Percentiles rank a stretch among this genome's conserved stretches.
These are phyloP conservation scores for Xenosphaeropsis pyriputrescens DNA, from an alignment of 2,329 filamentous ascomycete species.

Conservation along the genomic window DNA sequence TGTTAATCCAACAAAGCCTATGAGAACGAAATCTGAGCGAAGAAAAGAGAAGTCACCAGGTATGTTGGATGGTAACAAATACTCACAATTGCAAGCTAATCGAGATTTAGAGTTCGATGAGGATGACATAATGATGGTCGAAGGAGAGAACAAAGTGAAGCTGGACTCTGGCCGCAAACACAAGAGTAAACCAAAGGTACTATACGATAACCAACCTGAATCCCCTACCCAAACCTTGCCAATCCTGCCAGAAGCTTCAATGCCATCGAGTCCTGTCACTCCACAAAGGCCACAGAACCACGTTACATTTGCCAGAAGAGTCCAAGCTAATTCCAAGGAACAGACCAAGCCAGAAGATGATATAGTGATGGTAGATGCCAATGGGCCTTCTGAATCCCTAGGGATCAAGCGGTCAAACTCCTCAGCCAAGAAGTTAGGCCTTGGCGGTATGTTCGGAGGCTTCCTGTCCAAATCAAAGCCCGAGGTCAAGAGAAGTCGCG, in stretches of 20 bases:
- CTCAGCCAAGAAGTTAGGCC: conserved; percentile 42
- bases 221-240: conserved; percentile 8
- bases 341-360: conserved; percentile 53
- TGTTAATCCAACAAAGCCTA: conserved; percentile 29
- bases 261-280: conserved; percentile 14
- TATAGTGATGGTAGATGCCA: conserved; percentile 38
- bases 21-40: conserved; percentile 28
- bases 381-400: conserved; percentile 25
- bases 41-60: conserved; percentile 31
- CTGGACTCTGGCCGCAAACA: conserved; percentile 29
- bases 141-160: conserved; percentile 25
- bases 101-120: conserved; percentile 21
- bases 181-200: conserved; percentile 26
- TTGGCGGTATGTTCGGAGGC: conserved; percentile 48
- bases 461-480: conserved; percentile 31
- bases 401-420: conserved; percentile 44
- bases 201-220: conserved; percentile 2
- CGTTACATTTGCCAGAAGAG: conserved; percentile 5
- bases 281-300: too few species aligned
- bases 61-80: conserved; percentile 7
- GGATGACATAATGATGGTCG: conserved; percentile 34
- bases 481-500: conserved; percentile 32
- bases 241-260: conserved; percentile 15
- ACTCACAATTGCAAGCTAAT: neutral
- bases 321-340: conserved; percentile 30